Evolutionary conservation across 2,329 filamentous ascomycete species (phyloP), one percentile per base, ranked within the genome.

Genomic region (Ascocoryne sarcoides): DNA sequence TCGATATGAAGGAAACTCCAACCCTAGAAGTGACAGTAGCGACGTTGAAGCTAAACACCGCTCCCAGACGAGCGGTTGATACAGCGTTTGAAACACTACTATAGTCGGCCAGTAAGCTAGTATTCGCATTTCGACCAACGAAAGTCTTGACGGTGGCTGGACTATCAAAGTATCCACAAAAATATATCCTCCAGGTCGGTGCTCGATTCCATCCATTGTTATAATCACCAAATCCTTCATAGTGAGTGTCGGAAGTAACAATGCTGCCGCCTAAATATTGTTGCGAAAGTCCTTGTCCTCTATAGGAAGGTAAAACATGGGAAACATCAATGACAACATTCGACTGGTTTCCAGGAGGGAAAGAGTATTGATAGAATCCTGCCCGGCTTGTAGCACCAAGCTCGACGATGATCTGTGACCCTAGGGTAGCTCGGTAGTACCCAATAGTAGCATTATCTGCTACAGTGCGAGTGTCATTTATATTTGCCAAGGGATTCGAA

Each of bases 171-270:
- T 67, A 65, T 10, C 77, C 78, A 53, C 79, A 82, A 58, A 76
- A 77, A 52, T 73, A 74, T 10, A 79, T 73, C 0, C 65, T 73
- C 75, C 75, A 83, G 34, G 75, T 60, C 0, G 71, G 75, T 1
- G 76, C 68, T 26, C 70, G 63, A 44, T 82, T 83, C 78, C 78
- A 82, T 16, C 78, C 76, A 52, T 79, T 79, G 40, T 81, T 68
- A 54, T 82, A 82, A 1, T 69, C 70, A 0, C 79, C 78, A 34
- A 63, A 68, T 0, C 77, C 79, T 36, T 71, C 68, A 47, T 82
- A 83, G 39, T 68, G 68, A 1, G 66, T 63, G 14, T 71, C 65
- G 0, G 58, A 53, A 8, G 79, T 62, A 2, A 62, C 64, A 17
- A 83, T 72, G 34, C 67, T 68, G 0, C 78, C 79, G 10, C 70